Evolutionary conservation across 257 asterid species (phyloP), one percentile per base, ranked within the genome.

Genomic region (Nicotiana tabacum): DNA sequence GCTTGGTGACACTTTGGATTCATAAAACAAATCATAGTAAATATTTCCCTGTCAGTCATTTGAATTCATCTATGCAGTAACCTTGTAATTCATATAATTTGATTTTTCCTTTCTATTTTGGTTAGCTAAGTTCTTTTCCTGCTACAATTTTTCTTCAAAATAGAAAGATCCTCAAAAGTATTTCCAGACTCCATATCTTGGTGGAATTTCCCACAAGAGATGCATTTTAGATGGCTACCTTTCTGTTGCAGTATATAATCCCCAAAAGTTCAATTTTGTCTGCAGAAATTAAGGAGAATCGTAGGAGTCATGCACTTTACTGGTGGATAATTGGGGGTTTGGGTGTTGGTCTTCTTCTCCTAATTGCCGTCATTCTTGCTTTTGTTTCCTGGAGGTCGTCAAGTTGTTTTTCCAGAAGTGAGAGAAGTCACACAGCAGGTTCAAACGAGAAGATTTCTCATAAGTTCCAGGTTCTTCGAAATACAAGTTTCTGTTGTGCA

Each of bases 281-380:
- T 80, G 84, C 94, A 91, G 97, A 57, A 80, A 84, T 81, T 74
- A 85, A 88, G 81, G 86, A 61, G 85, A 85, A 91, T 83, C 95
- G 92, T 85, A 92, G 85, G 85, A 82, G 83, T 78, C 97, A 82
- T 46, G 78, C 87, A 33, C 95, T 93, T 55, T 91, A 90, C 82
- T 89, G 91, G 97, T 96, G 98, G 98, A 96, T 94, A 81, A 90
- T 96, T 21, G 99, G 99, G 82, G 85, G 95, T 53, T 84, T 94
- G 51, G 98, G 90, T 77, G 90, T 87, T 85, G 99, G 96, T 72
- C 90, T 94, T 90, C 88, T 70, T 89, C 88, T 70, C 79, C 90
- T 96, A 80, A 85, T 90, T 66, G 80, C 90, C 79, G 35, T 88
- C 76, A 85, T 85, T 3, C 91, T 92, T 82, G 67, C 92, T 65